Base-by-base conservation (phyloP, 2,329 filamentous ascomycete species). In the Didymellaceae sp. region DNA sequence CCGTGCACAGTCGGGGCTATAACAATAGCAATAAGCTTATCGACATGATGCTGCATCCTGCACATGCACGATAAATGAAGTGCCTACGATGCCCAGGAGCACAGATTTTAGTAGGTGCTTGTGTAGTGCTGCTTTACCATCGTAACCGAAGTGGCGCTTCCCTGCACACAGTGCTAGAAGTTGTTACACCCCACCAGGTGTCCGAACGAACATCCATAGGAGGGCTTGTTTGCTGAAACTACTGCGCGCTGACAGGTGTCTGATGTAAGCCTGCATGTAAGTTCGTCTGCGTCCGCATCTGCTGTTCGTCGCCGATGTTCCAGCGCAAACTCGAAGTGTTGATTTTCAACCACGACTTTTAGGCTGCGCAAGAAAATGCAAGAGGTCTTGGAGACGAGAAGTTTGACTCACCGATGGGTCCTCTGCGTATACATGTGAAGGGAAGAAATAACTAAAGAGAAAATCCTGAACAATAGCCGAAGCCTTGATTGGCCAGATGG, bases 121-220 rank as follows among this genome's bases (percentile, higher is more conserved):
- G 22, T 28, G 33, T 39, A 17, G 21, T 44, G 46, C 46, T 50
- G 40, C 40, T 44, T 50, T 44, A 43, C 25, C 45, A 16, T 28
- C 6, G 33, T 28, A 40, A 51, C 40, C 40, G 34, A 40, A 44
- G 31, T 45, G 34, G 35, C 40, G 39, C 17, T 13, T 22, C n/a
- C n/a, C n/a, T n/a, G 16, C 17, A 34, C 32, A 21, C 14, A 25
- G 17, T 35, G n/a, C n/a, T 38, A n/a, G n/a, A n/a, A n/a, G n/a
- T n/a, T n/a, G n/a, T n/a, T n/a, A n/a, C n/a, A n/a, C n/a, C n/a
- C n/a, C n/a, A n/a, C n/a, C n/a, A n/a, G n/a, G n/a, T n/a, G n/a
- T n/a, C n/a, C n/a, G n/a, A n/a, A n/a, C n/a, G n/a, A n/a, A n/a
- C n/a, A n/a, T n/a, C n/a, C n/a, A n/a, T n/a, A n/a, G n/a, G n/a